phyloP scores from a whole-genome alignment of 2,329 filamentous ascomycete species.

The Fusarium gaditjirri region DNA sequence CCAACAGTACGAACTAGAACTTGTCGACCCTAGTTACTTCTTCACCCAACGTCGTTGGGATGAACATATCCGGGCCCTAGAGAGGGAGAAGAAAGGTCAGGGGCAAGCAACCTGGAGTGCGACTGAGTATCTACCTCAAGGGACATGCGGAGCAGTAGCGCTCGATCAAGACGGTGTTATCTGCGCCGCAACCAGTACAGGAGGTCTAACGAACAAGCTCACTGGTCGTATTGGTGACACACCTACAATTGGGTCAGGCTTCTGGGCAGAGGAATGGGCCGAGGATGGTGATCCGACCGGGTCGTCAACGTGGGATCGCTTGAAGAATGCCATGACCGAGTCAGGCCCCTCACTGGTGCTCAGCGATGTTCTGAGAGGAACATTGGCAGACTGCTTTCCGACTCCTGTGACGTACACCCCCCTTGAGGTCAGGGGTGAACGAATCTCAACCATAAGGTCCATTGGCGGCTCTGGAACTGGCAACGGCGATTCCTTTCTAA shows the following conservation, averaged over 20 bases:
- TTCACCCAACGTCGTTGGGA: slow-evolving; percentile 84
- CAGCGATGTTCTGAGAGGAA: slow-evolving; percentile 54
- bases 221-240: slow-evolving; percentile 89
- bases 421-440: slow-evolving; percentile 1
- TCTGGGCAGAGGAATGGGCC: slow-evolving; percentile 88
- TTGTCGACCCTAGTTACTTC: slow-evolving; percentile 77
- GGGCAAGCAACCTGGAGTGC: slow-evolving; percentile 65
- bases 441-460: slow-evolving; percentile 47
- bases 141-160: slow-evolving; percentile 85
- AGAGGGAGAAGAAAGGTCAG: slow-evolving; percentile 58
- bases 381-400: slow-evolving; percentile 71
- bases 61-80: slow-evolving; percentile 72
- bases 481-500: slow-evolving; percentile 89
- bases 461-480: slow-evolving; percentile 80
- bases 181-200: slow-evolving; percentile 74
- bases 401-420: slow-evolving; percentile 56
- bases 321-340: slow-evolving; percentile 18
- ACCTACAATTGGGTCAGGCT: slow-evolving; percentile 83
- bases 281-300: slow-evolving; percentile 56
- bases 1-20: slow-evolving; percentile 72
- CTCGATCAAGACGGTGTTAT: slow-evolving; percentile 80
- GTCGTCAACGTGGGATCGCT: slow-evolving; percentile 16
- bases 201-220: slow-evolving; percentile 89
- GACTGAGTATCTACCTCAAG: slow-evolving; percentile 79
- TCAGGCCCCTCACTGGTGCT: slow-evolving; percentile 33